A percentile compares a stretch with the other conserved stretches of the same genome.
Conservation (phyloP, 805 yeast genomes). For the Candida piceae region DNA sequence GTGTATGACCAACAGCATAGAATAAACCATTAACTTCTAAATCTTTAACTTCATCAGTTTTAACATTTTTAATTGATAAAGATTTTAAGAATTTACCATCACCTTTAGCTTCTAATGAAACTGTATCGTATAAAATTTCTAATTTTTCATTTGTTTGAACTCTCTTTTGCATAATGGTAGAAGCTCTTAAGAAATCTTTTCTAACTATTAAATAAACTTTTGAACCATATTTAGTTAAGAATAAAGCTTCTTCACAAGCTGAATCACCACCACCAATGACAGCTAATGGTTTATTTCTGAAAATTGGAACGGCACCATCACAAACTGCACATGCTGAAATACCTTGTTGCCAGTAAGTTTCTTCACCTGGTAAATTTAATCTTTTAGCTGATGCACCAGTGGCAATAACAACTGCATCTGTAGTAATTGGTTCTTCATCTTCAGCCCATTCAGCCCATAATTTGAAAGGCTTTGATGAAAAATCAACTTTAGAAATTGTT, state of each 20-base stretch:
- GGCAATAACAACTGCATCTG: constrained; percentile 89
- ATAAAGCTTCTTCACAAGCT: constrained; percentile 98
- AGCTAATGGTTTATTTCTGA: constrained; percentile 96
- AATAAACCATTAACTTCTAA: constrained; percentile 85
- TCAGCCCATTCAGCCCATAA: constrained; percentile 96
- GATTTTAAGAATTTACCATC: constrained; percentile 76
- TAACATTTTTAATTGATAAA: constrained; percentile 62
- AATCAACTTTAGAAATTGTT: constrained; percentile 88
- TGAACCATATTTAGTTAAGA: constrained; percentile 95
- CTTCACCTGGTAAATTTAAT: constrained; percentile 92
- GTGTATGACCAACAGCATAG: constrained; percentile 97
- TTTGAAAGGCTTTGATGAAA: constrained; percentile 86
- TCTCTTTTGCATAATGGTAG: constrained; percentile 95
- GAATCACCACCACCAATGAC: constrained; percentile 99
- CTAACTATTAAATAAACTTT: constrained; percentile 92
- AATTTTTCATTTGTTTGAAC: constrained; percentile 78
- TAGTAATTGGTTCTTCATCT: constrained; percentile 83
- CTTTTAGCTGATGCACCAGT: constrained; percentile 99
- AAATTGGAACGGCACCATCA: constrained; percentile 99
- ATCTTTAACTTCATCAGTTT: constrained; percentile 63
- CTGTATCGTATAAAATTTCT: constrained; percentile 85
- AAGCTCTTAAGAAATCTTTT: constrained; percentile 91
- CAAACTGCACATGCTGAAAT: constrained; percentile 99
- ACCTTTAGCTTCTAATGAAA: constrained; percentile 85
- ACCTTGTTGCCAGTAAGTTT: constrained; percentile 97